Conservation (phyloP, 805 yeast species). For the Metschnikowia lochheadii region DNA sequence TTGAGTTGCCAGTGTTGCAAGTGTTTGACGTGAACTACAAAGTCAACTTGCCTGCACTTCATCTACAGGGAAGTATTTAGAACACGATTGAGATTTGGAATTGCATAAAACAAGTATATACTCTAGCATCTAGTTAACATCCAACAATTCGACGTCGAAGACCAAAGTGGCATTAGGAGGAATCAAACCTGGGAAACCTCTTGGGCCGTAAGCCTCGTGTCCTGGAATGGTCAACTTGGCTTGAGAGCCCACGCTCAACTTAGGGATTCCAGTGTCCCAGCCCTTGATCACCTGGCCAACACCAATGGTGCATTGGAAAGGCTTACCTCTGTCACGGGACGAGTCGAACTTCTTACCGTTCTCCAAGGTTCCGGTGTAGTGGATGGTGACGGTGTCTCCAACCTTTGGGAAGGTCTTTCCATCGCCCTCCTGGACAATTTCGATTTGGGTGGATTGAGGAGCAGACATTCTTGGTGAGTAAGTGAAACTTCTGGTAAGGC, state of each 20-base stretch:
- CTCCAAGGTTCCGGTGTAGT: slow-evolving; percentile 92
- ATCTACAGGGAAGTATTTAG: slow-evolving; percentile 3
- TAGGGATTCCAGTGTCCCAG: slow-evolving; percentile 94
- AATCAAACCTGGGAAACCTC: slow-evolving; percentile 95
- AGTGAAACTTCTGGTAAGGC: background rate
- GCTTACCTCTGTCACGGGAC: slow-evolving; percentile 90
- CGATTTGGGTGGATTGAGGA: slow-evolving; percentile 39
- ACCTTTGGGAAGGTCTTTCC: slow-evolving; percentile 79
- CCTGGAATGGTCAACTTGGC: slow-evolving; percentile 92
- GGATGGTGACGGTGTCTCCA: slow-evolving; percentile 90
- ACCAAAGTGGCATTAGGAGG: slow-evolving; percentile 95
- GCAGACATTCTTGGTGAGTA: slow-evolving; percentile 30
- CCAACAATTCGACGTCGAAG: slow-evolving; percentile 73
- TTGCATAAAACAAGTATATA: background rate
- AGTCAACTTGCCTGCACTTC: slow-evolving; percentile 44
- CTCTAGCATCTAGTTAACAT: slow-evolving; percentile 38
- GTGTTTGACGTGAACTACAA: slow-evolving; percentile 69
- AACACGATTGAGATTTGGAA: background rate
- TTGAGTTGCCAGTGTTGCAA: slow-evolving; percentile 55
- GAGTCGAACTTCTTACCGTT: slow-evolving; percentile 96
- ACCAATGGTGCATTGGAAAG: slow-evolving; percentile 92
- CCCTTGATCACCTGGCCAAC: slow-evolving; percentile 96
- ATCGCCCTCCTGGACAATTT: slow-evolving; percentile 60
- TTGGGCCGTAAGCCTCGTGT: slow-evolving; percentile 85
- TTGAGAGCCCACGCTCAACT: slow-evolving; percentile 88